phyloP scores from a whole-genome alignment of 495 filamentous ascomycete species.

The Penicillium mononematosum region DNA sequence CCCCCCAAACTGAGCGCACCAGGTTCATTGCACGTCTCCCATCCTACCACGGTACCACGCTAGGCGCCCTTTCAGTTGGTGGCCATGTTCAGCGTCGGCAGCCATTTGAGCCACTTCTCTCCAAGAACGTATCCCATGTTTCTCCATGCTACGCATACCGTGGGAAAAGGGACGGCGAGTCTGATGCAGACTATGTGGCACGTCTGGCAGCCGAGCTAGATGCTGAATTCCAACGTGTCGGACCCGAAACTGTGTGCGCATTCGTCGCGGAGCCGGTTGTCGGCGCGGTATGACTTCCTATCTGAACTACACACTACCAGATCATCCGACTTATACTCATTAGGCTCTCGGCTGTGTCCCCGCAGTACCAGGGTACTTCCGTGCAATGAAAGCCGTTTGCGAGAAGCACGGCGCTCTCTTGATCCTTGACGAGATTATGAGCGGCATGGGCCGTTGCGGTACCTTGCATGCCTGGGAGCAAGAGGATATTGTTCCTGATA shows the following conservation, averaged over 20 bases:
- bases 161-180: conserved; percentile 48
- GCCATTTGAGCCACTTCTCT: conserved; percentile 66
- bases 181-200: conserved; percentile 52
- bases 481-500: conserved; percentile 61
- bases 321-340: neutral
- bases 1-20: conserved; percentile 46
- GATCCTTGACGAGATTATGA: conserved; percentile 79
- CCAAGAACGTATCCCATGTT: conserved; percentile 59
- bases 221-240: conserved; percentile 68
- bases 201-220: conserved; percentile 69
- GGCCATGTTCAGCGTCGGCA: conserved; percentile 61
- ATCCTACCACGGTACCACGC: conserved; percentile 74
- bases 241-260: conserved; percentile 69
- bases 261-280: conserved; percentile 75
- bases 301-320: neutral
- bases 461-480: conserved; percentile 68
- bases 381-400: conserved; percentile 61
- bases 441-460: conserved; percentile 70
- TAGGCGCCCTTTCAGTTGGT: conserved; percentile 61
- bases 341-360: conserved; percentile 61
- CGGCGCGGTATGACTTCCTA: conserved; percentile 45
- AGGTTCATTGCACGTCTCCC: conserved; percentile 66
- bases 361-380: conserved; percentile 62
- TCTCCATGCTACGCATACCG: conserved; percentile 70
- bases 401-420: conserved; percentile 64